These are phyloP conservation scores for Penicillium cosmopolitanum DNA, from an alignment of 495 filamentous ascomycete genomes.

Conservation along the genomic window DNA sequence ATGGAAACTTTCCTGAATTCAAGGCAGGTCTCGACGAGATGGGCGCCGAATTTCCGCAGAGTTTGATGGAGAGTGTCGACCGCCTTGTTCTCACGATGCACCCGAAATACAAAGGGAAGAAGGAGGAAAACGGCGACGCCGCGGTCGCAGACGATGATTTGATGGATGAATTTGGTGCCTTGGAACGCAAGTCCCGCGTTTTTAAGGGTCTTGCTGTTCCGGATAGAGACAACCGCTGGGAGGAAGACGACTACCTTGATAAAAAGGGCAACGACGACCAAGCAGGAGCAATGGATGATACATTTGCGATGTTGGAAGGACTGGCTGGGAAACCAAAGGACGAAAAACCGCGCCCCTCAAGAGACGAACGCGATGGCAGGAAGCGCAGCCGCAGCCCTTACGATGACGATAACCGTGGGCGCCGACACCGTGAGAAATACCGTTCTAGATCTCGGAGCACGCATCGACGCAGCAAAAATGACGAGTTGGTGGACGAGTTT, in stretches of 20 bases:
- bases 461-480: slow-evolving; percentile 48
- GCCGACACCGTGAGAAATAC: slow-evolving; percentile 55
- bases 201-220: slow-evolving; percentile 91
- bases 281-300: slow-evolving; percentile 83
- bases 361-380: slow-evolving; percentile 46
- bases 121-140: slow-evolving; percentile 30
- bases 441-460: slow-evolving; percentile 58
- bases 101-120: slow-evolving; percentile 71
- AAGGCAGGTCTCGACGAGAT: slow-evolving; percentile 69
- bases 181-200: slow-evolving; percentile 69
- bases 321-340: slow-evolving; percentile 70
- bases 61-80: slow-evolving; percentile 89
- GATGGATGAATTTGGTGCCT: slow-evolving; percentile 49
- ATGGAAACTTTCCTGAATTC: slow-evolving; percentile 65
- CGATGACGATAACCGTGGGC: slow-evolving; percentile 58
- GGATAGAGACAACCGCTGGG: slow-evolving; percentile 69
- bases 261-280: slow-evolving; percentile 40
- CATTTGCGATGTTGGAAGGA: slow-evolving; percentile 86
- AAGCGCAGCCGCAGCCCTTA: slow-evolving; percentile 78
- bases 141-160: slow-evolving; percentile 27
- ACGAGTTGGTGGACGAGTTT: slow-evolving; percentile 67
- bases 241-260: slow-evolving; percentile 48
- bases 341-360: slow-evolving; percentile 35
- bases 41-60: slow-evolving; percentile 86
- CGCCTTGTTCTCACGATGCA: slow-evolving; percentile 88